Percentiles rank a stretch among this genome's conserved stretches.
phyloP scores from a whole-genome alignment of 2,329 filamentous ascomycete species.

The Phaeoacremonium minimum region DNA sequence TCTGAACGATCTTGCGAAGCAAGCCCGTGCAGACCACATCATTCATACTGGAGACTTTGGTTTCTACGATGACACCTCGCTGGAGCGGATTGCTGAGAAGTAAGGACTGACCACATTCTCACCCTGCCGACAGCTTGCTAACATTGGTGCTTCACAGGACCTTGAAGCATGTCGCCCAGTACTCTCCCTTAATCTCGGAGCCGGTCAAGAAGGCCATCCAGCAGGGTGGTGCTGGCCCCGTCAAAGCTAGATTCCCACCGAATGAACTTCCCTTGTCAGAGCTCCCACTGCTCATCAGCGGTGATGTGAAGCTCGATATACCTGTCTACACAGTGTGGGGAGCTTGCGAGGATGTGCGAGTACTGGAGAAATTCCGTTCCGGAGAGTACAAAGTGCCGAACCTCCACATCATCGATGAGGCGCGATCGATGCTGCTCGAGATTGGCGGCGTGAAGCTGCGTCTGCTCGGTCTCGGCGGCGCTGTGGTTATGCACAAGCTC shows the following conservation, averaged over 20 bases:
- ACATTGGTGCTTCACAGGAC: slow-evolving; percentile 55
- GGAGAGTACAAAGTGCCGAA: slow-evolving; percentile 98
- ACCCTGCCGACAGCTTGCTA: slow-evolving; percentile 8
- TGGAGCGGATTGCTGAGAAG: slow-evolving; percentile 98
- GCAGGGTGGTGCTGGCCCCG: slow-evolving; percentile 64
- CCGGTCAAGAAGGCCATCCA: slow-evolving; percentile 64
- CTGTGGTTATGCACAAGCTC: slow-evolving; percentile 99
- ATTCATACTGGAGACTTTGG: slow-evolving; percentile 99
- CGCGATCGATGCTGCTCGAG: slow-evolving; percentile 91
- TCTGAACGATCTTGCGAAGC: slow-evolving; percentile 91
- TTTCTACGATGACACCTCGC: slow-evolving; percentile 94
- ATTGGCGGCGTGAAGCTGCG: slow-evolving; percentile 94
- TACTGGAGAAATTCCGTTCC: slow-evolving; percentile 94
- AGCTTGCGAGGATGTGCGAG: slow-evolving; percentile 95
- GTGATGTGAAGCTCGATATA: slow-evolving; percentile 86
- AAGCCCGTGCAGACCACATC: slow-evolving; percentile 93
- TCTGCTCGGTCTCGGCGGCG: slow-evolving; percentile 86
- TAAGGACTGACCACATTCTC: slow-evolving; percentile 44
- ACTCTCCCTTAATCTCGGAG: slow-evolving; percentile 89
- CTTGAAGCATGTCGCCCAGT: slow-evolving; percentile 96
- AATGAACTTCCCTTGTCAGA: slow-evolving; percentile 88
- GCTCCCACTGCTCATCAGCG: slow-evolving; percentile 81
- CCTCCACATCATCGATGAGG: slow-evolving; percentile 97
- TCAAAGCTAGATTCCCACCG: slow-evolving; percentile 80
- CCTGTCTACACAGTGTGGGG: slow-evolving; percentile 99